Evolutionary conservation across 2,329 filamentous ascomycete genomes (phyloP).

Genomic region (Cytospora mali): DNA sequence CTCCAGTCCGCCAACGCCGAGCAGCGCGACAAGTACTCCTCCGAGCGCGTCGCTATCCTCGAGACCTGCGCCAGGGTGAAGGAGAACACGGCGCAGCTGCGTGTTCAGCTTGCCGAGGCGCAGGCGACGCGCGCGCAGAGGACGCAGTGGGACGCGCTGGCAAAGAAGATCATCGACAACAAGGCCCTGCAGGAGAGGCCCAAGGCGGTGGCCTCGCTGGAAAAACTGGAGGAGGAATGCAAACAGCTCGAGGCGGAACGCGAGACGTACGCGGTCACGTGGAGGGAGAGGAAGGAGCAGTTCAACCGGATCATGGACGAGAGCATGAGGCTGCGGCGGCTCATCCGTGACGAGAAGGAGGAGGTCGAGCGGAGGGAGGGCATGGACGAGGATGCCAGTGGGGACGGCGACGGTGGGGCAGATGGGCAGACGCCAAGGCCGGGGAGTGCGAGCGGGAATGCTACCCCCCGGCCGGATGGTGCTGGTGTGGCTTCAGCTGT

Average conservation of each 20-base stretch:
- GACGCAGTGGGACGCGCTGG: slow-evolving; percentile 84
- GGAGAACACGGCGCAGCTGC: slow-evolving; percentile 71
- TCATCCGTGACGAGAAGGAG: slow-evolving; percentile 94
- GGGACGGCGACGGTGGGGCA: slow-evolving; percentile 44
- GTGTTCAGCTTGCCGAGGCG: slow-evolving; percentile 75
- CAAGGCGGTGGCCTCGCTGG: slow-evolving; percentile 76
- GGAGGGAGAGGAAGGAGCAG: slow-evolving; percentile 82
- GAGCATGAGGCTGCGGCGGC: slow-evolving; percentile 78
- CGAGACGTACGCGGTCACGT: slow-evolving; percentile 77
- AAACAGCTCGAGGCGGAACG: slow-evolving; percentile 84
- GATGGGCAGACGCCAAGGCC: slow-evolving; percentile 54
- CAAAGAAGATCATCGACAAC: slow-evolving; percentile 84
- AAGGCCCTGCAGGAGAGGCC: slow-evolving; percentile 78
- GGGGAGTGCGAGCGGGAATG: slow-evolving; percentile 53
- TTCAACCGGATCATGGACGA: slow-evolving; percentile 90
- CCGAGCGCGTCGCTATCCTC: slow-evolving; percentile 78
- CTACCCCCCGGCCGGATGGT: slow-evolving; percentile 53
- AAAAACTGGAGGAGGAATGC: slow-evolving; percentile 86
- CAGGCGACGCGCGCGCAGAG: slow-evolving; percentile 75
- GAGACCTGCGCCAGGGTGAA: slow-evolving; percentile 77
- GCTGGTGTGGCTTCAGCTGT: slow-evolving; percentile 37
- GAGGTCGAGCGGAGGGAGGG: slow-evolving; percentile 87
- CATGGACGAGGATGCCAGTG: slow-evolving; percentile 67
- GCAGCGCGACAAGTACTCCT: slow-evolving; percentile 81
- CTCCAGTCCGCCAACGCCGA: slow-evolving; percentile 79